Evolutionary conservation across 768 basidiomycete genomes (phyloP).

Genomic region (Infundibulicybe gibba): DNA sequence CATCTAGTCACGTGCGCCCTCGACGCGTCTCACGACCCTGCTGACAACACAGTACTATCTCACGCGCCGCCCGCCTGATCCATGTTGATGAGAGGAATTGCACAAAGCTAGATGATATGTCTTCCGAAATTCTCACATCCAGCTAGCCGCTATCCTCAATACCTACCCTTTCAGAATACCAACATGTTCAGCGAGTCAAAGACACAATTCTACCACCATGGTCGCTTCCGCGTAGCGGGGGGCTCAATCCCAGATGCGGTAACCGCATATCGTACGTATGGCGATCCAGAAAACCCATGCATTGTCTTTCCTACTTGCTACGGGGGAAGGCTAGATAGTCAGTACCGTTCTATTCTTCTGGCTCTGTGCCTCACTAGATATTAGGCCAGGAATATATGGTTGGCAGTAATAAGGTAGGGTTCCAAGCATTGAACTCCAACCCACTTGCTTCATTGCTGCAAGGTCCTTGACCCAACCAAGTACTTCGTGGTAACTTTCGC

Average conservation of each 20-base stretch:
- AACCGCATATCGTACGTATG: conserved; percentile 56
- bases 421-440: no score
- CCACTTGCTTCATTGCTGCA: neutral
- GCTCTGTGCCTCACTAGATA: no score
- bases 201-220: conserved; percentile 49
- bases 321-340: conserved; percentile 49
- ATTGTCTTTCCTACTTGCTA: conserved; percentile 58
- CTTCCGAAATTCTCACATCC: no score
- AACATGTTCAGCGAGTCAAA: conserved; percentile 9
- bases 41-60: no score
- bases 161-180: no score
- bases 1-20: no score
- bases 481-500: conserved; percentile 57
- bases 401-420: conserved; percentile 49
- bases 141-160: no score
- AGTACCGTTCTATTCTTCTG: conserved; percentile 9
- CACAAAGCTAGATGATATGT: no score
- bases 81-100: no score
- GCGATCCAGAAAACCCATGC: conserved; percentile 47
- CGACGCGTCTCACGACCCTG: conserved; percentile 4
- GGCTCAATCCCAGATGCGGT: conserved; percentile 53
- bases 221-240: conserved; percentile 47
- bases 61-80: no score
- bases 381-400: conserved; percentile 44
- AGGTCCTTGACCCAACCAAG: conserved; percentile 47